phyloP scores from a whole-genome alignment of 306 rosid genomes.

The Dryas alaskensis region DNA sequence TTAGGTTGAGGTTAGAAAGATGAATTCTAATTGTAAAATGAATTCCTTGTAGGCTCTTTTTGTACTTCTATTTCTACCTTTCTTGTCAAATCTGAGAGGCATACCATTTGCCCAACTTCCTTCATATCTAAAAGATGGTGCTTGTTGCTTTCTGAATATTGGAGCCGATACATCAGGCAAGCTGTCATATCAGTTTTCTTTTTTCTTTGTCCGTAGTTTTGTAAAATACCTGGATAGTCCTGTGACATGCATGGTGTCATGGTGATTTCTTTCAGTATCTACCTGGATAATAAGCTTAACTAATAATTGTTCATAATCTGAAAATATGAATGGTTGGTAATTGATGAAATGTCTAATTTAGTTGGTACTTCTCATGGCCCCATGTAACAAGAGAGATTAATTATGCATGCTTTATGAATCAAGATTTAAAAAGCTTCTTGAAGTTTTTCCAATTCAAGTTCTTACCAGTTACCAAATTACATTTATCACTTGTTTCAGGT shows the following conservation, averaged over 20 bases:
- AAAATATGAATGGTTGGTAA: neutral
- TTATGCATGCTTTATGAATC: neutral
- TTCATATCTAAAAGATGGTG: slow-evolving; percentile 69
- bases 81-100: slow-evolving; percentile 72
- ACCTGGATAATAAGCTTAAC: neutral
- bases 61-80: slow-evolving; percentile 66
- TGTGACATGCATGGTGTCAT: neutral
- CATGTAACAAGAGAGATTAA: neutral
- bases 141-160: slow-evolving; percentile 73
- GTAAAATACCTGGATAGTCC: neutral
- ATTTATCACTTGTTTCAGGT: slow-evolving; percentile 40
- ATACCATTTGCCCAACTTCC: slow-evolving; percentile 69
- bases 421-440: neutral
- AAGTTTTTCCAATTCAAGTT: neutral
- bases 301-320: neutral
- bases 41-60: slow-evolving; percentile 63
- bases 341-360: neutral
- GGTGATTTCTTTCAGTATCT: neutral
- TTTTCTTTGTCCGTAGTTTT: neutral
- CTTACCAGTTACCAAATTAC: slow-evolving; percentile 5
- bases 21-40: slow-evolving; percentile 6
- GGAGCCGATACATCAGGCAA: slow-evolving; percentile 60
- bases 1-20: neutral
- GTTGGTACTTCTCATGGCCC: neutral
- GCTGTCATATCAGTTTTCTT: slow-evolving; percentile 12